Base-by-base conservation (phyloP, 176 grass and related monocot genomes). In the Triticum monococcum region DNA sequence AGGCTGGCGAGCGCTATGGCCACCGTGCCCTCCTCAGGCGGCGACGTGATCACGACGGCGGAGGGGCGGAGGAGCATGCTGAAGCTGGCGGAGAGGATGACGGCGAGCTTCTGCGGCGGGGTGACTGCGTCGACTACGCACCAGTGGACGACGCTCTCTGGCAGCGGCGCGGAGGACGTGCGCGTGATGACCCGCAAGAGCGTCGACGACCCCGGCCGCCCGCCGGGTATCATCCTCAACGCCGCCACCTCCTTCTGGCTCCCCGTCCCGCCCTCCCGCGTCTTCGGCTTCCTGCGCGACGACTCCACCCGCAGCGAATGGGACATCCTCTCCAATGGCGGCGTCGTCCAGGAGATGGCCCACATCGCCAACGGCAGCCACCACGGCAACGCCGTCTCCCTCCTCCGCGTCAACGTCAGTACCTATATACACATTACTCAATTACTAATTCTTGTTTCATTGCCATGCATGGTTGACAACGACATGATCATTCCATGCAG, bases 171-270 rank as follows among this genome's bases (percentile, higher is more conserved):
- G 1, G 91, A 93, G 80, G 95, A 98, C 5, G 91, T 98, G 17
- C 87, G 95, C 2, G 93, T 95, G n/a, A 93, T 87, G 89, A 98
- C 93, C 0, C 81, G 93, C 33, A 93, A 92, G 86, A 95, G 93
- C 64, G 83, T 93, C 6, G 95, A 90, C 30, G 93, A 95, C 88
- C 93, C 95, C 5, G 95, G 95, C 6, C 82, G 91, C 1, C 93
- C 96, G 0, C 89, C 96, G 0, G 96, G 93, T 7, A 92, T 95
- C 77, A 92, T 98, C 38, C 93, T 98, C 23, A 95, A 93, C 54
- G 96, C 96, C 0, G 91, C 91, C 62, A 95, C 93, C 60, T 95
- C 93, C n/a, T 93, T 98, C 77, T 94, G 96, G 96, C 91, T 98
- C 28, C 95, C 93, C 0, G 81, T 92, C 8, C 38, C 81, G 0